Percentiles rank a stretch among this genome's conserved stretches.
Evolutionary conservation across 1,284 basidiomycete species (phyloP).

Genomic region (Apiotrichum gamsii): DNA sequence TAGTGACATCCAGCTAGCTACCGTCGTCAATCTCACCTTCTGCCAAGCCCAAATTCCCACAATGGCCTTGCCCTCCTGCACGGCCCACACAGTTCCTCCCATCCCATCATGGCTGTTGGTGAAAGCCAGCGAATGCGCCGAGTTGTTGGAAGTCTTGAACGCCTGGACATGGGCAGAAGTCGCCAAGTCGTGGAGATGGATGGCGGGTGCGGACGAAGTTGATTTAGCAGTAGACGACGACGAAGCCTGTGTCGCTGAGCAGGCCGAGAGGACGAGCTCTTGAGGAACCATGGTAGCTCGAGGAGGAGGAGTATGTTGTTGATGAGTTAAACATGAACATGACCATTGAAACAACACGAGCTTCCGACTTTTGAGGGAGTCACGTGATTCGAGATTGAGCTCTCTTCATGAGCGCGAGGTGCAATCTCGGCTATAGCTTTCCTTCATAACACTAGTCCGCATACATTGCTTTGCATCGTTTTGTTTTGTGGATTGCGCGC

Average conservation of each 20-base stretch:
- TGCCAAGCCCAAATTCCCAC: slow-evolving; percentile 50
- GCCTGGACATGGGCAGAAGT: slow-evolving; percentile 43
- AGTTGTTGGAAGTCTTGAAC: slow-evolving; percentile 45
- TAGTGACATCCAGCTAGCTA: no score
- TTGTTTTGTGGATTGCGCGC: slow-evolving; percentile 14
- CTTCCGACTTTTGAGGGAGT: not conserved
- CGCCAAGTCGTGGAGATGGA: slow-evolving; percentile 45
- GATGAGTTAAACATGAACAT: no score
- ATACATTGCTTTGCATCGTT: slow-evolving; percentile 19
- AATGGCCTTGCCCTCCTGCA: slow-evolving; percentile 48
- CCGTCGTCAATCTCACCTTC: slow-evolving; percentile 38
- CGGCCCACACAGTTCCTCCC: slow-evolving; percentile 45
- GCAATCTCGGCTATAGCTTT: not conserved
- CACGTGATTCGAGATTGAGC: no score
- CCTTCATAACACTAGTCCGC: not conserved
- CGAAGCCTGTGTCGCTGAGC: slow-evolving; percentile 26
- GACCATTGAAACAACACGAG: not conserved
- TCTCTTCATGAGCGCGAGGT: no score
- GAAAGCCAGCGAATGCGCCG: slow-evolving; percentile 30
- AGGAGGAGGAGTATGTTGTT: no score
- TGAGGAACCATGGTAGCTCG: slow-evolving; percentile 30
- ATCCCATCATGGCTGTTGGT: slow-evolving; percentile 35
- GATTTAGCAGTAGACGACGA: slow-evolving; percentile 12
- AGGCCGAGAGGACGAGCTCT: slow-evolving; percentile 42
- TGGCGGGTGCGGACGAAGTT: slow-evolving; percentile 33